phyloP scores from a whole-genome alignment of 23 red algal genomes.

The Agarophyton chilense region DNA sequence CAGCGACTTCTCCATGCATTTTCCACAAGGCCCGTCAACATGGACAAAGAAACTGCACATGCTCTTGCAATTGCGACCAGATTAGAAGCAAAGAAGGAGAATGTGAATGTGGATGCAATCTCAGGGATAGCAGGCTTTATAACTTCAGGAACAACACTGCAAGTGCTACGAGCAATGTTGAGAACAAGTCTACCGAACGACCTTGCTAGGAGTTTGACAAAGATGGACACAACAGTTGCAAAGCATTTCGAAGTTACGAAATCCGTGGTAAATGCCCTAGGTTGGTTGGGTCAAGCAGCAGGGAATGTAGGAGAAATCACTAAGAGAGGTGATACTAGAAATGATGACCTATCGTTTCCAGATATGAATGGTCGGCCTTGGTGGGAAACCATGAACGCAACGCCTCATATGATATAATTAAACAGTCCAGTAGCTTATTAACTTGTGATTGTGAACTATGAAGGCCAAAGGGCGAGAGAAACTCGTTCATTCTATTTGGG shows the following conservation, averaged over 20 bases:
- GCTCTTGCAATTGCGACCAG: conserved; percentile 22
- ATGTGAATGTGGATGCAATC: background rate
- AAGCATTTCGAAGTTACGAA: conserved; percentile 60
- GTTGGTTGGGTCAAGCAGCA: conserved; percentile 36
- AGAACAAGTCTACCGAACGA: conserved; percentile 44
- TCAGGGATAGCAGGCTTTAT: conserved; percentile 46
- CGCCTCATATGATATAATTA: background rate
- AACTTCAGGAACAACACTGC: conserved; percentile 20
- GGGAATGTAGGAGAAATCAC: conserved; percentile 21
- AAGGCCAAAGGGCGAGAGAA: too few relatives aligned
- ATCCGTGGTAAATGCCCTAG: conserved; percentile 34
- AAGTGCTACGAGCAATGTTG: conserved; percentile 39
- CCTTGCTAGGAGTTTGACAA: conserved; percentile 41
- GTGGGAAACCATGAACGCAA: background rate
- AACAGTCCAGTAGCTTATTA: too few relatives aligned
- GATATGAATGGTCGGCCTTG: background rate
- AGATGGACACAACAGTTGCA: conserved; percentile 22
- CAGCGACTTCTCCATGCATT: conserved; percentile 36
- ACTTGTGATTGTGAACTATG: background rate
- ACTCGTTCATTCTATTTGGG: too few relatives aligned
- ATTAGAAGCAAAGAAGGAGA: conserved; percentile 39
- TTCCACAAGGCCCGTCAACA: conserved; percentile 15
- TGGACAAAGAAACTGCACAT: conserved; percentile 21
- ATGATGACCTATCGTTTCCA: conserved; percentile 40
- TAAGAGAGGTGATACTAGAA: background rate